phyloP scores from a whole-genome alignment of 805 yeast genomes.

The Candida germanica region DNA sequence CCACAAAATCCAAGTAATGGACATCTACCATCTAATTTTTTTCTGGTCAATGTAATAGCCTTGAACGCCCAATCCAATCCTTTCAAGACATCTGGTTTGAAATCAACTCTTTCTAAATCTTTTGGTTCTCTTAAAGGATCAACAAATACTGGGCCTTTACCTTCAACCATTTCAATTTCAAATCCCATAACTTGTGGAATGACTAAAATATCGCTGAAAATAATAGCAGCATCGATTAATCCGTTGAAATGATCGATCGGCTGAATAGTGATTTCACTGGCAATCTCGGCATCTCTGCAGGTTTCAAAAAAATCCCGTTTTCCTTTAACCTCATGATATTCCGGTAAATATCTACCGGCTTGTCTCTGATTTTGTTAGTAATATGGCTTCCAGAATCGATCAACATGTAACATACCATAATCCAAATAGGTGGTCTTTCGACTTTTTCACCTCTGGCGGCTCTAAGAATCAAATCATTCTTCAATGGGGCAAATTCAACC shows the following conservation, averaged over 20 bases:
- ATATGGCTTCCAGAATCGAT: not conserved
- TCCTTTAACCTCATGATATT: conserved; percentile 86
- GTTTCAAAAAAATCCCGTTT: conserved; percentile 87
- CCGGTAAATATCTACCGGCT: conserved; percentile 93
- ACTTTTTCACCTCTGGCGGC: conserved; percentile 90
- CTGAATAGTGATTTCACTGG: conserved; percentile 91
- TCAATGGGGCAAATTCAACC: conserved; percentile 64
- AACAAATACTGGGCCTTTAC: conserved; percentile 91
- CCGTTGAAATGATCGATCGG: conserved; percentile 90
- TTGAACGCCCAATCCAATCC: conserved; percentile 93
- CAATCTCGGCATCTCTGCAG: conserved; percentile 93
- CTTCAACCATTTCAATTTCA: conserved; percentile 89
- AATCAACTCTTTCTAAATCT: conserved; percentile 58
- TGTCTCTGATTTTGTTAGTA: conserved; percentile 53
- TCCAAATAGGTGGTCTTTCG: conserved; percentile 97
- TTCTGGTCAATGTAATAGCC: conserved; percentile 89
- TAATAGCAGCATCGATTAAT: conserved; percentile 92
- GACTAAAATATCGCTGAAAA: conserved; percentile 91
- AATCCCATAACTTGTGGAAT: conserved; percentile 98
- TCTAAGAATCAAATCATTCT: conserved; percentile 86
- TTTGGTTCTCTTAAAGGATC: conserved; percentile 76
- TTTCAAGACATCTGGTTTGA: conserved; percentile 67
- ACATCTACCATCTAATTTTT: conserved; percentile 81
- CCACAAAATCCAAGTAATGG: conserved; percentile 96
- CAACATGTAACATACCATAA: conserved; percentile 55